Percentiles rank a stretch among this genome's conserved stretches.
Conservation (phyloP, 2,329 filamentous ascomycete species). For the Huntiella abstrusa region DNA sequence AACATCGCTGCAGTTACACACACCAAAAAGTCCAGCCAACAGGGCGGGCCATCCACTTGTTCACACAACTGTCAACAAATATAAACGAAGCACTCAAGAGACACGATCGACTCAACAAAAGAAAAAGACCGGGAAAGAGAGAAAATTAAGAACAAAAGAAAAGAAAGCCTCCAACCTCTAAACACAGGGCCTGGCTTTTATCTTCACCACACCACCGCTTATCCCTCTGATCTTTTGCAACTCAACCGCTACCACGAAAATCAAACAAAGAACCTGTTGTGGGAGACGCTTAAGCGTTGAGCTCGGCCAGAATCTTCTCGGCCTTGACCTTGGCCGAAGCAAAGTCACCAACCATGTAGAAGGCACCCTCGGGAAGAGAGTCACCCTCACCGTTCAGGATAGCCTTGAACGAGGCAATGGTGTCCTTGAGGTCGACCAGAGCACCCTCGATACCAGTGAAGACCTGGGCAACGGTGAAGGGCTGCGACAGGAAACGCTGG, state of each 20-base stretch:
- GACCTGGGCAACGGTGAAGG: constrained; percentile 74
- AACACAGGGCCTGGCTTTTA: constrained; percentile 9
- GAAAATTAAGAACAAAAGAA: constrained; percentile 12
- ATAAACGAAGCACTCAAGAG: too few species aligned
- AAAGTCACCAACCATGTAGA: constrained; percentile 99
- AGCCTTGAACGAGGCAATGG: constrained; percentile 91
- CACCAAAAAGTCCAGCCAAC: too few species aligned
- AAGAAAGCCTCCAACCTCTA: constrained; percentile 3
- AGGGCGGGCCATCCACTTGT: too few species aligned
- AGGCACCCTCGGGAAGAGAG: constrained; percentile 75
- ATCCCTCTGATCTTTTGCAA: constrained; percentile 10
- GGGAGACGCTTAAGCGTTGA: constrained; percentile 30
- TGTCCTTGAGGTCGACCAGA: constrained; percentile 97
- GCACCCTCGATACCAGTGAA: constrained; percentile 90
- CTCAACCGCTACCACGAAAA: constrained; percentile 5
- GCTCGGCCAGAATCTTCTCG: constrained; percentile 97
- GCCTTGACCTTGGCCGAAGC: constrained; percentile 87
- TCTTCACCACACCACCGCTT: constrained; percentile 4
- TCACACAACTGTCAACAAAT: too few species aligned
- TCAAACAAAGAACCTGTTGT: neutral
- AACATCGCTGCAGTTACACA: too few species aligned
- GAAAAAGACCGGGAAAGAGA: constrained; percentile 21
- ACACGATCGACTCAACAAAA: too few species aligned
- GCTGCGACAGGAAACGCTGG: constrained; percentile 98
- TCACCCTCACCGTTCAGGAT: constrained; percentile 93